phyloP scores from a whole-genome alignment of 371 early-diverging fungal species.

The Capillidium rhysosporum region DNA sequence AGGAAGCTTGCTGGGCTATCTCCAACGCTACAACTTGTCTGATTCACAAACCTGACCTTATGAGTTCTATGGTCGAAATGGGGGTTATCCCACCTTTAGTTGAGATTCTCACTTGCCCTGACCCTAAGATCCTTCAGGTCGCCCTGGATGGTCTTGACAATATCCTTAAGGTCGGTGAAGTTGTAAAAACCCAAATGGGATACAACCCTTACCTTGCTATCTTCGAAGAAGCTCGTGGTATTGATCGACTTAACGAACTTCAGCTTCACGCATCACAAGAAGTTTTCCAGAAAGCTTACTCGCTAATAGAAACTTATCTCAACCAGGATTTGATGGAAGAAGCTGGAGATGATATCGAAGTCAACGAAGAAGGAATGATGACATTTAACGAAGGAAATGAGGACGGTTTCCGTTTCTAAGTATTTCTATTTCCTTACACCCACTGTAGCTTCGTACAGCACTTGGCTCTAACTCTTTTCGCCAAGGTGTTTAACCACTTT shows the following conservation, averaged over 20 bases:
- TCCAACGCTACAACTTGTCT: slow-evolving; percentile 95
- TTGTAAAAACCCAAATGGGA: slow-evolving; percentile 31
- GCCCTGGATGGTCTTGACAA: slow-evolving; percentile 94
- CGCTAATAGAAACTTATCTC: slow-evolving; percentile 86
- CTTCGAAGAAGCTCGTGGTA: slow-evolving; percentile 81
- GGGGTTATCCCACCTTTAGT: slow-evolving; percentile 91
- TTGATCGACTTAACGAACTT: slow-evolving; percentile 76
- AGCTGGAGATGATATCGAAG: background rate
- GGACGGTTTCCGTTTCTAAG: too few relatives aligned
- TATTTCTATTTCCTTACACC: too few relatives aligned
- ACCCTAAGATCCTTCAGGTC: slow-evolving; percentile 85
- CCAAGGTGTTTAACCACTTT: too few relatives aligned
- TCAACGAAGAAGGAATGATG: background rate
- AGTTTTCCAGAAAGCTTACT: slow-evolving; percentile 86
- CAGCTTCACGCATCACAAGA: slow-evolving; percentile 82
- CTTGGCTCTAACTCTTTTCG: too few relatives aligned
- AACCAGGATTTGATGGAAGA: slow-evolving; percentile 17
- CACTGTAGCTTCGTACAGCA: too few relatives aligned
- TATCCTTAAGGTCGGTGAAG: slow-evolving; percentile 91
- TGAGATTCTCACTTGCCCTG: slow-evolving; percentile 75
- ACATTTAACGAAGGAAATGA: background rate
- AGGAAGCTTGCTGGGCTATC: slow-evolving; percentile 99
- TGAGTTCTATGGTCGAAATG: slow-evolving; percentile 70
- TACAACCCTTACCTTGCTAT: slow-evolving; percentile 61
- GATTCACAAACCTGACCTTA: slow-evolving; percentile 69